Percentiles rank a stretch among this genome's conserved stretches.
phyloP scores from a whole-genome alignment of 225 moss, liverwort and hornwort species.

The Marchantia paleacea region DNA sequence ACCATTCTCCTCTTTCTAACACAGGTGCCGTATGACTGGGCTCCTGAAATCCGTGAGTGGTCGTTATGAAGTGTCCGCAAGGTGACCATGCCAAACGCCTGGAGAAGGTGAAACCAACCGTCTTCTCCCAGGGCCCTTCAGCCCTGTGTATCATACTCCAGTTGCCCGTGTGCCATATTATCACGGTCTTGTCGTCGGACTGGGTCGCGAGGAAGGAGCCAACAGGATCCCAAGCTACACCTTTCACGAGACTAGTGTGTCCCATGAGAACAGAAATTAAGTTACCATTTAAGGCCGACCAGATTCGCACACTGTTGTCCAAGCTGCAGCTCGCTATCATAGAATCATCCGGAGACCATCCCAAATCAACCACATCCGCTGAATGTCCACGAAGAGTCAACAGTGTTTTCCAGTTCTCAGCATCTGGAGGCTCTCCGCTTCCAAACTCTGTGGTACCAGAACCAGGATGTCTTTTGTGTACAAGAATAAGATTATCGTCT shows the following conservation, averaged over 20 bases:
- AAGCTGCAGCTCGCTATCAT: slow-evolving; percentile 96
- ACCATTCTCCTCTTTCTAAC: slow-evolving; percentile 95
- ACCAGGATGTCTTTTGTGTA: slow-evolving; percentile 86
- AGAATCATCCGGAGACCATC: slow-evolving; percentile 98
- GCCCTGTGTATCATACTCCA: slow-evolving; percentile 79
- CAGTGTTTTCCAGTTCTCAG: slow-evolving; percentile 96
- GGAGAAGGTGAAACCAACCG: slow-evolving; percentile 95
- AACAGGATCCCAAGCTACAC: slow-evolving; percentile 97
- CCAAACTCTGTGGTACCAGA: slow-evolving; percentile 98
- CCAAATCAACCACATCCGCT: slow-evolving; percentile 96
- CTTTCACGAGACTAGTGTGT: slow-evolving; percentile 93
- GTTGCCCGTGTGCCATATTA: slow-evolving; percentile 91
- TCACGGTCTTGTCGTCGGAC: slow-evolving; percentile 86
- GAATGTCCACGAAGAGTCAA: slow-evolving; percentile 84
- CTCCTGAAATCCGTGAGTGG: slow-evolving; percentile 93
- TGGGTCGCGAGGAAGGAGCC: slow-evolving; percentile 94
- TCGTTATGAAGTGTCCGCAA: slow-evolving; percentile 96
- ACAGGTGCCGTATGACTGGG: slow-evolving; percentile 99
- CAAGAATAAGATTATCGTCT: slow-evolving; percentile 77
- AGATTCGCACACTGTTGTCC: slow-evolving; percentile 87
- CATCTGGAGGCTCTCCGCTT: slow-evolving; percentile 93
- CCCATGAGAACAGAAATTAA: slow-evolving; percentile 72
- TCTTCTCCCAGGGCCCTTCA: slow-evolving; percentile 97
- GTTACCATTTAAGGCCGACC: slow-evolving; percentile 76
- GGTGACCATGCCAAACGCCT: slow-evolving; percentile 96